These are phyloP conservation scores for Rhododendron simsii DNA, from an alignment of 148 eudicot genomes.

Conservation along the genomic window DNA sequence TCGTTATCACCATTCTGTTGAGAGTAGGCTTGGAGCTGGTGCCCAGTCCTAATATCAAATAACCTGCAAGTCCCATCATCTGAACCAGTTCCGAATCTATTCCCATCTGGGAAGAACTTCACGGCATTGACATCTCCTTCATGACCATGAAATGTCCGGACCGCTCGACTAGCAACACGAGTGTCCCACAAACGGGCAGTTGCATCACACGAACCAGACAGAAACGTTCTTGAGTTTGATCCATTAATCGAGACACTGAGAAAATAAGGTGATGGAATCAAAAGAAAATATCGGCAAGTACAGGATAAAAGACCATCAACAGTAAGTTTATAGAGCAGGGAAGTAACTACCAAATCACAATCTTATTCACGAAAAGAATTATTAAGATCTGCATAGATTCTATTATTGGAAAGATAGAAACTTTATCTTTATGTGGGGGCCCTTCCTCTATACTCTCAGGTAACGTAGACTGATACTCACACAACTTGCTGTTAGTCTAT, in stretches of 20 bases:
- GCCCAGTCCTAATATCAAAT: conserved; percentile 94
- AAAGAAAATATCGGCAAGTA: conserved; percentile 38
- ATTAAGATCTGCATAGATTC: not conserved
- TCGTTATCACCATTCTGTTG: conserved; percentile 62
- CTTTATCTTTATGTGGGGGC: not conserved
- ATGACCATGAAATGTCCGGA: conserved; percentile 85
- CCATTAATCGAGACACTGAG: conserved; percentile 75
- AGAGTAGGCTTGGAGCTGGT: conserved; percentile 78
- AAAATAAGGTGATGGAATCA: conserved; percentile 33
- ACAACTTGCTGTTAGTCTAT: not conserved
- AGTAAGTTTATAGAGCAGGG: not conserved
- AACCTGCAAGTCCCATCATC: conserved; percentile 87
- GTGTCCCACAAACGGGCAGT: conserved; percentile 98
- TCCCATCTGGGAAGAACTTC: conserved; percentile 95
- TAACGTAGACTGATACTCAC: not conserved
- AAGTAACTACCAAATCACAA: not conserved
- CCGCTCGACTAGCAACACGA: conserved; percentile 96
- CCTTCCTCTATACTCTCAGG: not conserved
- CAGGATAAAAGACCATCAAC: not conserved
- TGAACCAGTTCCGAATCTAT: conserved; percentile 95
- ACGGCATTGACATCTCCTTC: conserved; percentile 90
- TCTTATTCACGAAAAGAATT: not conserved
- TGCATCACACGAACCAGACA: conserved; percentile 88
- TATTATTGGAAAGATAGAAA: not conserved
- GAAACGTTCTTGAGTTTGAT: conserved; percentile 71